A percentile compares a stretch with the other conserved stretches of the same genome.
phyloP scores from a whole-genome alignment of 768 basidiomycete genomes.

The Amanita thiersii region DNA sequence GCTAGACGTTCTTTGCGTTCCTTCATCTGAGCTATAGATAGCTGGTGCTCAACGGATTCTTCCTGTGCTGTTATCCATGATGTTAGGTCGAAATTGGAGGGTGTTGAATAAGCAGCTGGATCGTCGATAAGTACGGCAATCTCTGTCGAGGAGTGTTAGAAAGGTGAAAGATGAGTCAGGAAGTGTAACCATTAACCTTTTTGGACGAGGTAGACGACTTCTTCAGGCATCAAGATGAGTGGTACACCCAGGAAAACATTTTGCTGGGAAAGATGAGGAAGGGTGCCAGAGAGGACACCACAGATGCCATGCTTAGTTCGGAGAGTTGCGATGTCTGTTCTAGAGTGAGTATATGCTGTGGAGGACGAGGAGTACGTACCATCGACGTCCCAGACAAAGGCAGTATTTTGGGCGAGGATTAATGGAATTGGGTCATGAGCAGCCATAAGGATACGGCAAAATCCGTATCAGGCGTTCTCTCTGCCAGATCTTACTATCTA shows the following conservation, averaged over 20 bases:
- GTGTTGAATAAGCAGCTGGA: constrained; percentile 42
- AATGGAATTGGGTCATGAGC: constrained; percentile 40
- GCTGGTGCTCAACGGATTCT: constrained; percentile 38
- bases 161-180: constrained; percentile 1
- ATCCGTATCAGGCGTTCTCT: background rate
- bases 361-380: constrained; percentile 31
- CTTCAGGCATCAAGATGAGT: constrained; percentile 82
- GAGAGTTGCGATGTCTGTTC: constrained; percentile 68
- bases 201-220: constrained; percentile 80
- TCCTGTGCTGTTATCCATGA: constrained; percentile 46
- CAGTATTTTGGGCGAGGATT: constrained; percentile 69
- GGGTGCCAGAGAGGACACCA: constrained; percentile 81
- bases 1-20: constrained; percentile 34
- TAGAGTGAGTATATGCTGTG: constrained; percentile 7
- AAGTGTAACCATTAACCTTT: constrained; percentile 44
- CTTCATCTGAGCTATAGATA: constrained; percentile 40
- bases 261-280: constrained; percentile 93
- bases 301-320: constrained; percentile 78
- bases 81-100: constrained; percentile 36
- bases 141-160: constrained; percentile 34
- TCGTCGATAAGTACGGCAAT: constrained; percentile 76
- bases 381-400: constrained; percentile 85
- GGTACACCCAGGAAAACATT: constrained; percentile 96
- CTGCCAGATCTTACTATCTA: background rate
- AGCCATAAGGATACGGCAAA: constrained; percentile 7